Base-by-base conservation (phyloP, 345 rosid species). In the Bruguiera parviflora region DNA sequence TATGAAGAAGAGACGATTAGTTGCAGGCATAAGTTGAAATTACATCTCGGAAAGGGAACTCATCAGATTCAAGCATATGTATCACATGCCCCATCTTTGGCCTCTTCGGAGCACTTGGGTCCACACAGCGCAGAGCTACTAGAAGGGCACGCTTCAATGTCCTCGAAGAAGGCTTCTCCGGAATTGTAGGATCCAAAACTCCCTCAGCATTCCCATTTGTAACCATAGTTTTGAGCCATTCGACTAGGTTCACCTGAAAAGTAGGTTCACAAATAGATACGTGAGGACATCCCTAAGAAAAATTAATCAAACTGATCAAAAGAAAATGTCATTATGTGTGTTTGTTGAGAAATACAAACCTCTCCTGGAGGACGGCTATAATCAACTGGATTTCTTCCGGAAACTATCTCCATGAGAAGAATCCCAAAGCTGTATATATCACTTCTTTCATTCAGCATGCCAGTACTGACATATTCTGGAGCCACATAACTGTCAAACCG, bases 41-140 rank as follows among this genome's bases (percentile, higher is more conserved):
- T 78, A 89, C 98, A 66, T 92, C 94, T 74, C 80, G 87, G 79
- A 68, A 87, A 24, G 84, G 87, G 5, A 81, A 68, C 59, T 91
- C 97, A 76, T 91, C 94, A 61, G 94, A 89, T 85, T 93, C 97
- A 56, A 93, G 91, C 98, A 93, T 89, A 73, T 93, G 96, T 24
- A 93, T 79, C 8, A 93, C 69, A 75, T 93, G 96, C 8, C 98
- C 92, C 96, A 93, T 81, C 71, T 87, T 87, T 13, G 90, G 96
- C 78, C 96, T 76, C 67, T 85, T 89, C 76, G 83, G 80, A 4
- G 96, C 90, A 72, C 86, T 87, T 58, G 92, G 88, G 71, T 93
- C 98, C 24, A 93, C 96, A 58, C 98, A 93, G 6, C 93, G 88
- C 71, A 93, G 75, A 69, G 98, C 96, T 15, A 89, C 92, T n/a